Evolutionary conservation across 2,329 filamentous ascomycete genomes (phyloP), one percentile per base, ranked within the genome.

Genomic region (Colletotrichum liriopes): DNA sequence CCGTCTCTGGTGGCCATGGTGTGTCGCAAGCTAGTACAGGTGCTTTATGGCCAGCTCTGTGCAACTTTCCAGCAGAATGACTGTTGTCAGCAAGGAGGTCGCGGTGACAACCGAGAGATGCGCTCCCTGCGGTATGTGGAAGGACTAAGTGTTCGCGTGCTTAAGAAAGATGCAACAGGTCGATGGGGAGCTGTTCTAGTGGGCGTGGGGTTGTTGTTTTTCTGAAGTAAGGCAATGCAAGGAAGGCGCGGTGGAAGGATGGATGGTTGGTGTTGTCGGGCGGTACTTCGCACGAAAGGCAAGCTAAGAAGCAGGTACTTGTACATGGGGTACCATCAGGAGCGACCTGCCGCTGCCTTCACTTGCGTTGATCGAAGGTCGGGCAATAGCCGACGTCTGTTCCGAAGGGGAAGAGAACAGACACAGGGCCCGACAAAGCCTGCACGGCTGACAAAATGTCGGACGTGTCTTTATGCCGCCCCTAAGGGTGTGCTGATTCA

Each of bases 1-100:
- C 65, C 71, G 11, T 74, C 73, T 59, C 62, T 68, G 23, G 71
- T 72, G 16, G 73, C 71, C 73, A 74, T 74, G 8, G 29, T 69
- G 35, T 41, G 45, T 58, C 45, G 47, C 37, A 51, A 39, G 20
- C 58, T 45, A 45, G 7, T 37, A 41, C 16, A 45, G 29, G 23
- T 35, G 39, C 20, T 47, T 60, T 35, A 52, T 35, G n/a, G 6
- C 9, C 35, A 49, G 41, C 47, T 54, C 37, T 35, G 39, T 23
- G 45, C 39, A 65, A 47, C 18, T 32, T 37, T 39, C 43, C 29
- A 63, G 43, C 12, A 20, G 32, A 54, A 47, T 55, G 14, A 12
- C 20, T 23, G 26, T 47, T 16, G 55, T 49, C 18, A 29, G 18
- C 26, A 55, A 35, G 32, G 35, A 45, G 47, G 32, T 58, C 47